These are phyloP conservation scores for Sarocladium oryzae DNA, from an alignment of 2,329 filamentous ascomycete species.

Conservation along the genomic window DNA sequence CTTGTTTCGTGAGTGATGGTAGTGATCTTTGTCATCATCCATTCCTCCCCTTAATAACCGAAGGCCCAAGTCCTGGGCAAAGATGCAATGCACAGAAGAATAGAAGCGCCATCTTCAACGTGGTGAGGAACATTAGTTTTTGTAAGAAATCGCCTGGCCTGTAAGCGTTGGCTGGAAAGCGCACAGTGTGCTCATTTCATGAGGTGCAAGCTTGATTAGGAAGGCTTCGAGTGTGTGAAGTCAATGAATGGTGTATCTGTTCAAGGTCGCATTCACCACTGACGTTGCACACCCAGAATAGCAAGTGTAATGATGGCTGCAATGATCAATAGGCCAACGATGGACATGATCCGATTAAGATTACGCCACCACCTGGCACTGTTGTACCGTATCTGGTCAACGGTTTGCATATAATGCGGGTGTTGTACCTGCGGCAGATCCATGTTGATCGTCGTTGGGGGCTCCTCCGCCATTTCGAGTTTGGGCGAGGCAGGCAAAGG, in stretches of 20 bases:
- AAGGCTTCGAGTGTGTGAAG: too few species aligned
- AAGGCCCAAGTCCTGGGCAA: too few species aligned
- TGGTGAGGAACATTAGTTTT: too few species aligned
- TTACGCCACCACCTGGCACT: slow-evolving; percentile 55
- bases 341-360: slow-evolving; percentile 52
- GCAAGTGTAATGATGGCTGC: slow-evolving; percentile 45
- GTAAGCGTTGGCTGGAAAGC: background rate
- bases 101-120: too few species aligned
- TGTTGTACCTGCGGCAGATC: slow-evolving; percentile 29
- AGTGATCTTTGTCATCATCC: slow-evolving; percentile 5
- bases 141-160: too few species aligned
- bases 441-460: slow-evolving; percentile 33
- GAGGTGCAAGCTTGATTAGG: too few species aligned
- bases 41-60: background rate
- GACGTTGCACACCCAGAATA: slow-evolving; percentile 44
- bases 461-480: slow-evolving; percentile 43
- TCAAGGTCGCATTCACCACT: slow-evolving; percentile 29
- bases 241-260: too few species aligned
- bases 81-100: slow-evolving; percentile 1
- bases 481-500: slow-evolving; percentile 58
- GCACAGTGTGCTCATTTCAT: too few species aligned
- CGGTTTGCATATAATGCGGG: slow-evolving; percentile 24
- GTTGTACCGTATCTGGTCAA: slow-evolving; percentile 40
- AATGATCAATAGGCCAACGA: slow-evolving; percentile 48
- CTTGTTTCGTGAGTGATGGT: slow-evolving; percentile 1